phyloP scores from a whole-genome alignment of 176 grass and related monocot species.

The Saccharum officinarum region DNA sequence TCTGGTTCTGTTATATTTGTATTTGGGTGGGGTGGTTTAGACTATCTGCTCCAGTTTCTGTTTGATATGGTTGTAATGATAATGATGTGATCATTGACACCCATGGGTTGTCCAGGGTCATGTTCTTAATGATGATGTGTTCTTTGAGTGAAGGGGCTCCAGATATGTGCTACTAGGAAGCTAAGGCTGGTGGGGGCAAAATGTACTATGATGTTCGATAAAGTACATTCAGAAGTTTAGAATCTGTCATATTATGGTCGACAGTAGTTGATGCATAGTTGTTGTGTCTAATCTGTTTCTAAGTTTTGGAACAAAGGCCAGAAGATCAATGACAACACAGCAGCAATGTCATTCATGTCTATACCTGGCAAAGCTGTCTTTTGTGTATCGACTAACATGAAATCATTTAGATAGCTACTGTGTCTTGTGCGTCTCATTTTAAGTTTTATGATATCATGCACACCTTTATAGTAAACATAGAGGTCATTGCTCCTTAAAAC shows the following conservation, averaged over 20 bases:
- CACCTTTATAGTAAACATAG: background rate
- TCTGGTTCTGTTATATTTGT: background rate
- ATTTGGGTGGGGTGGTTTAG: background rate
- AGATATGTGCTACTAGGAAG: conserved; percentile 10
- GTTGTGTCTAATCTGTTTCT: conserved; percentile 17
- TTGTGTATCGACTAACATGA: conserved; percentile 12
- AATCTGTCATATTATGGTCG: conserved; percentile 26
- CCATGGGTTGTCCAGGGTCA: conserved; percentile 14
- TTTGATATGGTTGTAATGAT: conserved; percentile 20
- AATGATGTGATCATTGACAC: conserved; percentile 31
- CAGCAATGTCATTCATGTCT: conserved; percentile 42
- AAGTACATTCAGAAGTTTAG: conserved; percentile 32
- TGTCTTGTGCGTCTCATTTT: background rate
- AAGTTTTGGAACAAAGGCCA: conserved; percentile 27
- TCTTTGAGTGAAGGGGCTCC: conserved; percentile 25
- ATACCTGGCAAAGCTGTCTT: conserved; percentile 13
- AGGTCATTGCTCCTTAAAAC: conserved; percentile 3
- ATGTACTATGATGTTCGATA: conserved; percentile 9
- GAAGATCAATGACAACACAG: conserved; percentile 22
- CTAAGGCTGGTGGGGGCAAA: conserved; percentile 33
- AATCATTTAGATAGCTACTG: conserved; percentile 31
- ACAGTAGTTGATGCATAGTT: conserved; percentile 29
- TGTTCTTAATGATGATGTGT: conserved; percentile 38
- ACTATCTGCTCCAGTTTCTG: background rate
- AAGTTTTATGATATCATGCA: background rate